These are phyloP conservation scores for Scleroderma citrinum DNA, from an alignment of 768 basidiomycete genomes.

Conservation along the genomic window DNA sequence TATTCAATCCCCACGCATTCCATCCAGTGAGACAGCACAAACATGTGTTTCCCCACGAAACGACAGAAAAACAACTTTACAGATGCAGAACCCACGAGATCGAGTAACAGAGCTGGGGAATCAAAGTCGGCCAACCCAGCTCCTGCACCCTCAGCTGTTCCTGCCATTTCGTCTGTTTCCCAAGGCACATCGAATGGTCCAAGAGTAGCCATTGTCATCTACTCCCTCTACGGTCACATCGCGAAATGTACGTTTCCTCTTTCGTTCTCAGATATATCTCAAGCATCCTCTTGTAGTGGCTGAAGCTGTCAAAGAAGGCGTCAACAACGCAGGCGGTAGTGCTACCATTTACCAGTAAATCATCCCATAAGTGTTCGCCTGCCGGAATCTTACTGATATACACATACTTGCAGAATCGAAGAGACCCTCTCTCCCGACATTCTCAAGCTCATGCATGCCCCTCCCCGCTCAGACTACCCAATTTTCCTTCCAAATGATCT, in stretches of 20 bases:
- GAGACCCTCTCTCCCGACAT: constrained; percentile 78
- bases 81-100: constrained; percentile 18
- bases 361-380: neutral
- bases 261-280: neutral
- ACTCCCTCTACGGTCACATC: constrained; percentile 48
- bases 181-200: constrained; percentile 21
- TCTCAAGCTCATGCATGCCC: constrained; percentile 62
- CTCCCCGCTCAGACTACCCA: constrained; percentile 68
- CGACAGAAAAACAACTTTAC: constrained; percentile 31
- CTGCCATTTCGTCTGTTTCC: neutral
- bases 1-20: neutral
- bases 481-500: constrained; percentile 25
- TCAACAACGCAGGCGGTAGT: constrained; percentile 37
- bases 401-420: constrained; percentile 44
- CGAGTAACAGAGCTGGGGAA: constrained; percentile 4
- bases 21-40: constrained; percentile 1
- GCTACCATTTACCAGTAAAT: constrained; percentile 42
- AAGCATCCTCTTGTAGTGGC: constrained; percentile 19
- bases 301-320: constrained; percentile 33
- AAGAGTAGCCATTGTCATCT: constrained; percentile 42
- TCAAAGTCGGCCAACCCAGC: constrained; percentile 2
- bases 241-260: constrained; percentile 32
- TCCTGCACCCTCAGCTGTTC: constrained; percentile 1
- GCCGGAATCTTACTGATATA: neutral
- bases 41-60: constrained; percentile 37